Evolutionary conservation across 306 rosid genomes (phyloP).

Genomic region (cucumber (Cucumis sativus)): Cucumber_9930_V3 NC_026659.2:700001-700500

Average conservation of each 20-base stretch:
- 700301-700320: background rate
- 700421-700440: background rate
- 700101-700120: background rate
- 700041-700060: constrained; percentile 47
- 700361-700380: background rate
- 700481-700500: background rate
- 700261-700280: background rate
- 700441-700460: background rate
- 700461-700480: too few species aligned
- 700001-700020: constrained; percentile 85
- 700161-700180: constrained; percentile 57
- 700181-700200: constrained; percentile 65
- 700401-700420: background rate
- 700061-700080: background rate
- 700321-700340: background rate
- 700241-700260: background rate
- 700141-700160: constrained; percentile 63
- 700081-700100: background rate
- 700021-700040: constrained; percentile 63
- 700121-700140: constrained; percentile 1
- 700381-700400: background rate
- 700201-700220: constrained; percentile 87
- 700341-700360: background rate
- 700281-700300: background rate
- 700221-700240: constrained; percentile 38